phyloP scores from a whole-genome alignment of 148 eudicot genomes.

The Camellia sinensis region DNA sequence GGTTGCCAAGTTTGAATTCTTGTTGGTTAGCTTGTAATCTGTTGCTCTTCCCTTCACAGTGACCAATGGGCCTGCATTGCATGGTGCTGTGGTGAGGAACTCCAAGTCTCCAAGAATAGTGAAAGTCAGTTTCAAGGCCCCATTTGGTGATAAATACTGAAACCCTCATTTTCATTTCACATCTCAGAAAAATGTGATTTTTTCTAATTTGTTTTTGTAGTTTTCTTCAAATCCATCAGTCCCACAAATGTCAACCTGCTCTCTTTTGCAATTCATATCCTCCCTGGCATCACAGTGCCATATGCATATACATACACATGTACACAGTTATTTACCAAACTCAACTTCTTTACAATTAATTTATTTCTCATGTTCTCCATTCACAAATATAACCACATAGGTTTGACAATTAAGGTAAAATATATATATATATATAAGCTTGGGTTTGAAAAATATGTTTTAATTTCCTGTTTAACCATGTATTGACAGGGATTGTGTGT shows the following conservation, averaged over 20 bases:
- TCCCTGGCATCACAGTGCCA: background rate
- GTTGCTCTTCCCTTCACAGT: too few relatives aligned
- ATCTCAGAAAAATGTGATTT: background rate
- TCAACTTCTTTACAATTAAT: too few relatives aligned
- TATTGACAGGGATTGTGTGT: too few relatives aligned
- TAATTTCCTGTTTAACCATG: background rate
- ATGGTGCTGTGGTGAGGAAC: too few relatives aligned
- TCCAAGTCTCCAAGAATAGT: background rate
- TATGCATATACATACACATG: background rate
- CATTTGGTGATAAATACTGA: background rate
- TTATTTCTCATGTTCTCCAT: too few relatives aligned
- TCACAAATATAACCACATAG: too few relatives aligned
- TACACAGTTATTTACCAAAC: too few relatives aligned
- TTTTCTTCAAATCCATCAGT: background rate
- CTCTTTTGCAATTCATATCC: background rate
- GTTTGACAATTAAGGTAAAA: too few relatives aligned
- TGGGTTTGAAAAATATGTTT: background rate
- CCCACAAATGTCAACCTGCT: slow-evolving; percentile 7
- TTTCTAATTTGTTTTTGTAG: background rate
- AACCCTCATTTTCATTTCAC: background rate
- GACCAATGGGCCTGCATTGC: too few relatives aligned
- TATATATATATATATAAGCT: background rate
- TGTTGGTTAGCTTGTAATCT: too few relatives aligned
- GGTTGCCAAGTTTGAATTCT: too few relatives aligned
- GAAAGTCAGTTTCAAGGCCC: background rate